Conservation (phyloP, 257 asterid genomes). For the Petrea volubilis region DNA sequence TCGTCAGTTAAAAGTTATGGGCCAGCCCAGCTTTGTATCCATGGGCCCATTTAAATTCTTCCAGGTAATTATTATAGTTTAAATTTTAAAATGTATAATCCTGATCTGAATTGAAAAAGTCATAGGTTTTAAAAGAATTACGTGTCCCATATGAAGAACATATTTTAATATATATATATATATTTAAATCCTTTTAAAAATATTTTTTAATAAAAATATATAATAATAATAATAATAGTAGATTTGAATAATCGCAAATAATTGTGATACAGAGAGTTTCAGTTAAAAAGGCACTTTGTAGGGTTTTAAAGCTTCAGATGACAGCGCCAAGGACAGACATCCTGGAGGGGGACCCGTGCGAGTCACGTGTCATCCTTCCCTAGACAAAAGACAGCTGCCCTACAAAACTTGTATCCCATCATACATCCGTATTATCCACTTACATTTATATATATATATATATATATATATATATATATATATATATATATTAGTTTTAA, state of each 20-base stretch:
- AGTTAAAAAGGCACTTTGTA: not conserved
- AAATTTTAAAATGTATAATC: not conserved
- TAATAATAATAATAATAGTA: no score
- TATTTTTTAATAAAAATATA: no score
- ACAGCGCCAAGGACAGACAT: slow-evolving; percentile 40
- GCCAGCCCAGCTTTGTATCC: slow-evolving; percentile 21
- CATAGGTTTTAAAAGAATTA: slow-evolving; percentile 7
- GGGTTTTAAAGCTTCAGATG: no score
- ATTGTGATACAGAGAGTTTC: not conserved
- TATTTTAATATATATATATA: no score
- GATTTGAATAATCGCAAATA: no score
- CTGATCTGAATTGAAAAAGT: not conserved
- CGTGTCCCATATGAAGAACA: not conserved
- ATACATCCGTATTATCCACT: no score
- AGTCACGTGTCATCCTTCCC: slow-evolving; percentile 31
- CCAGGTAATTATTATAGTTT: not conserved
- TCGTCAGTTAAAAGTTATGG: slow-evolving; percentile 34
- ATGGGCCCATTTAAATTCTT: slow-evolving; percentile 18
- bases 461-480: no score
- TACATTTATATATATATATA: no score
- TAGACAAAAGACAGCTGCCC: slow-evolving; percentile 25
- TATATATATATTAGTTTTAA: no score
- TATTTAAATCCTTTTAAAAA: no score
- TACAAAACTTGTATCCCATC: not conserved
- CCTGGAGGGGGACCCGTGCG: slow-evolving; percentile 38